phyloP scores from a whole-genome alignment of 805 yeast genomes.

The Yamadazyma nakazawae region DNA sequence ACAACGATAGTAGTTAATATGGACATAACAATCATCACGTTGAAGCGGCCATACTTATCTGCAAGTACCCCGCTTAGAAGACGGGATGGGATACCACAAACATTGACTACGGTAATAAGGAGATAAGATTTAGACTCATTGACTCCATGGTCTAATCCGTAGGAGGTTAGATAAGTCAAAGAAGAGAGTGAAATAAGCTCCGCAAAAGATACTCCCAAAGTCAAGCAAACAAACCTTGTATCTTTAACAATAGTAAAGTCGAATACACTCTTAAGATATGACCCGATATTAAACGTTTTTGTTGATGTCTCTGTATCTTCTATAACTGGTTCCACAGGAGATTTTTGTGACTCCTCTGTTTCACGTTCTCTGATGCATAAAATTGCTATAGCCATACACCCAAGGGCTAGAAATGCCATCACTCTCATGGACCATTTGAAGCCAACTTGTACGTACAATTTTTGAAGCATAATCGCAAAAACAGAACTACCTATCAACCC shows the following conservation, averaged over 20 bases:
- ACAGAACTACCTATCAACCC: conserved; percentile 29
- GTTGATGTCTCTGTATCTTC: background rate
- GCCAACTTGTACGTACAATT: conserved; percentile 23
- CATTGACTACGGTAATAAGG: conserved; percentile 20
- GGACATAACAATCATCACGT: conserved; percentile 17
- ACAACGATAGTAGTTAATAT: conserved; percentile 17
- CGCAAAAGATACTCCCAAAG: conserved; percentile 23
- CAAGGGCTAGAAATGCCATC: conserved; percentile 20
- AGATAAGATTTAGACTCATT: conserved; percentile 14
- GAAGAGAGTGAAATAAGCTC: conserved; percentile 52
- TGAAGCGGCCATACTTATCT: conserved; percentile 23
- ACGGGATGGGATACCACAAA: conserved; percentile 22
- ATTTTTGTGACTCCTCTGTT: background rate
- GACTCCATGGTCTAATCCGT: conserved; percentile 21
- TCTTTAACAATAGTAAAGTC: conserved; percentile 24
- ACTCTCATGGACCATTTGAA: conserved; percentile 29
- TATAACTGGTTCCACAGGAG: background rate
- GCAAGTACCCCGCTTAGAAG: conserved; percentile 20
- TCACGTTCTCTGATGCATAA: conserved; percentile 20
- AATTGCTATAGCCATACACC: conserved; percentile 18
- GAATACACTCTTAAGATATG: conserved; percentile 28
- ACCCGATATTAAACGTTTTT: background rate
- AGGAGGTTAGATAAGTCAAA: conserved; percentile 17
- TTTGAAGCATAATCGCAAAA: conserved; percentile 25
- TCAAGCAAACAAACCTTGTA: conserved; percentile 19